Percentiles rank a stretch among this genome's conserved stretches.
phyloP scores from a whole-genome alignment of 2,329 filamentous ascomycete genomes.

The Botrytis sinoallii region DNA sequence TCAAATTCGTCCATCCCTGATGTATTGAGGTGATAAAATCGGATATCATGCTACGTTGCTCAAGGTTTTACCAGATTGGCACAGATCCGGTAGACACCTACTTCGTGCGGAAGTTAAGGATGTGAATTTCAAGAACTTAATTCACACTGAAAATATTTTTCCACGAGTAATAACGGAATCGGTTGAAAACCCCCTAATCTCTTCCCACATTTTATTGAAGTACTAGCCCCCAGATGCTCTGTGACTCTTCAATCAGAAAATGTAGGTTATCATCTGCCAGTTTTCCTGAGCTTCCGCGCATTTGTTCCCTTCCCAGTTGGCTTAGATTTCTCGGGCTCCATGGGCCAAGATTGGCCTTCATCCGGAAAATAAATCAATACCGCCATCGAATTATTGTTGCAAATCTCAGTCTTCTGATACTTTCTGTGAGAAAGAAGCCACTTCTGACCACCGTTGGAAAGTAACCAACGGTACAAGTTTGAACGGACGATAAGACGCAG shows the following conservation, averaged over 20 bases:
- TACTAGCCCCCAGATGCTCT: fast-evolving
- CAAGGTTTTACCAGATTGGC: not conserved
- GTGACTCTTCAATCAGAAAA: not conserved
- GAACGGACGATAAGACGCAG: not conserved
- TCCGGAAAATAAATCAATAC: not conserved
- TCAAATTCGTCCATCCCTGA: not conserved
- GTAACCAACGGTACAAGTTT: not conserved
- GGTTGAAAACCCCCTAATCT: not conserved
- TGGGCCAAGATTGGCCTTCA: not conserved
- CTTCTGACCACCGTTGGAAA: not conserved
- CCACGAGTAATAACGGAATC: not conserved
- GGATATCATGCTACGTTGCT: not conserved
- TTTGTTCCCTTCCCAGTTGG: not conserved
- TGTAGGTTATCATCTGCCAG: not conserved
- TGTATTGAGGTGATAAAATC: too few species aligned
- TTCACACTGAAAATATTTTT: not conserved
- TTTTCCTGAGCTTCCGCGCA: not conserved
- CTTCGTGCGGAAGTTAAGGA: not conserved
- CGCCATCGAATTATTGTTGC: not conserved
- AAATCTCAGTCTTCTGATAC: not conserved
- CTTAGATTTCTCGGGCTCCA: not conserved
- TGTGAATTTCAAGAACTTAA: not conserved
- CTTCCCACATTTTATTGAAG: not conserved
- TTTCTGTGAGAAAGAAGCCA: not conserved
- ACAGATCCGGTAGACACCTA: not conserved